These are phyloP conservation scores for Bombardia bombarda DNA, from an alignment of 495 filamentous ascomycete genomes.

Conservation along the genomic window DNA sequence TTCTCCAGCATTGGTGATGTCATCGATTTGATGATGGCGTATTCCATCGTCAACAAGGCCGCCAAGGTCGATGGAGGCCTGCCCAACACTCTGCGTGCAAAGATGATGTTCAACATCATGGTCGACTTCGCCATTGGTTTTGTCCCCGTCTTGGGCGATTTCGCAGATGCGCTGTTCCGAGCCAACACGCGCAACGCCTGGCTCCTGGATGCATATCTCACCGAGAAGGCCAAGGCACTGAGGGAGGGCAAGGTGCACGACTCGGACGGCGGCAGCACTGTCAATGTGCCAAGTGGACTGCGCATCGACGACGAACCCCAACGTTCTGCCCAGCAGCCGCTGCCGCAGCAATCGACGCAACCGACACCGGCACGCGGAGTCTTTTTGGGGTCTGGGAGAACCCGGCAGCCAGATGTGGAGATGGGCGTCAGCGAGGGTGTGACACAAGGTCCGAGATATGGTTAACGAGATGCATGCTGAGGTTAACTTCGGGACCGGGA, in stretches of 20 bases:
- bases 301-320: neutral
- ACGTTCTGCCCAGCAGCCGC: no score
- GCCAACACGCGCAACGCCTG: slow-evolving; percentile 74
- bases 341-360: no score
- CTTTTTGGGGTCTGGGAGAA: neutral
- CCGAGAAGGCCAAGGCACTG: slow-evolving; percentile 46
- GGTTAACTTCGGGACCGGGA: no score
- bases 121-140: slow-evolving; percentile 77
- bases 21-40: slow-evolving; percentile 58
- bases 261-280: slow-evolving; percentile 6
- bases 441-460: no score
- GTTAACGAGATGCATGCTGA: no score
- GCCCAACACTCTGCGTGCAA: slow-evolving; percentile 40
- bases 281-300: neutral
- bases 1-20: slow-evolving; percentile 63
- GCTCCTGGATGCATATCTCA: slow-evolving; percentile 63
- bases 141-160: slow-evolving; percentile 76
- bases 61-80: slow-evolving; percentile 64
- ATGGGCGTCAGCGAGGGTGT: no score
- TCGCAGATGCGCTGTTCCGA: slow-evolving; percentile 55
- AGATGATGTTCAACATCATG: slow-evolving; percentile 71
- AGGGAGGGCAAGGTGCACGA: slow-evolving; percentile 24
- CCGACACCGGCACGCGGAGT: neutral
- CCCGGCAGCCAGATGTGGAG: neutral
- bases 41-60: slow-evolving; percentile 62